phyloP scores from a whole-genome alignment of 306 rosid species.

The Fragaria vesca region DNA sequence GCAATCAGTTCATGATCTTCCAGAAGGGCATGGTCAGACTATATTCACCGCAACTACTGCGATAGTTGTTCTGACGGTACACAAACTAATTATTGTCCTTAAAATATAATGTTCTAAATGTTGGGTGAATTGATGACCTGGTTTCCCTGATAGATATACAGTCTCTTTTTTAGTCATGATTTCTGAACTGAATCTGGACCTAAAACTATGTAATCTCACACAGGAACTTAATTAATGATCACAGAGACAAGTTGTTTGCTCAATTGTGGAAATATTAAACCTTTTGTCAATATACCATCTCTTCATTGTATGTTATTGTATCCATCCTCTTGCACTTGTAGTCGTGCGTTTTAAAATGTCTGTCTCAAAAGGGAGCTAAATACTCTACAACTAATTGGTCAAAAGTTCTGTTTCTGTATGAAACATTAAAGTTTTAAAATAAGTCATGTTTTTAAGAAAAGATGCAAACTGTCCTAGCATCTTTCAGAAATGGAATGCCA shows the following conservation, averaged over 20 bases:
- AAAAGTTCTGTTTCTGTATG: background rate
- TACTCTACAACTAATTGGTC: background rate
- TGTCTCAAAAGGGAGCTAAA: background rate
- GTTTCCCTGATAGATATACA: background rate
- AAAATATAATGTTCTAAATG: background rate
- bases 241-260: background rate
- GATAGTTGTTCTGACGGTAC: constrained; percentile 92
- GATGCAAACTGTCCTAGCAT: background rate
- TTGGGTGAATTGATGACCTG: background rate
- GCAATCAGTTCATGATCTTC: constrained; percentile 98
- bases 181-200: background rate
- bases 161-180: background rate
- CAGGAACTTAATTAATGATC: background rate
- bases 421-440: background rate
- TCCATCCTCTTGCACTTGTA: background rate
- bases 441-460: background rate
- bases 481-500: background rate
- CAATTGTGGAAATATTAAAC: background rate
- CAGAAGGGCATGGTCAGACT: constrained; percentile 98
- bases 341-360: background rate
- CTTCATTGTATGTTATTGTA: background rate
- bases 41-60: constrained; percentile 98
- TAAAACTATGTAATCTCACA: background rate
- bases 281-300: background rate
- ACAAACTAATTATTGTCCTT: constrained; percentile 27